Conservation (phyloP, 345 rosid species). For the Heritiera fomes region DNA sequence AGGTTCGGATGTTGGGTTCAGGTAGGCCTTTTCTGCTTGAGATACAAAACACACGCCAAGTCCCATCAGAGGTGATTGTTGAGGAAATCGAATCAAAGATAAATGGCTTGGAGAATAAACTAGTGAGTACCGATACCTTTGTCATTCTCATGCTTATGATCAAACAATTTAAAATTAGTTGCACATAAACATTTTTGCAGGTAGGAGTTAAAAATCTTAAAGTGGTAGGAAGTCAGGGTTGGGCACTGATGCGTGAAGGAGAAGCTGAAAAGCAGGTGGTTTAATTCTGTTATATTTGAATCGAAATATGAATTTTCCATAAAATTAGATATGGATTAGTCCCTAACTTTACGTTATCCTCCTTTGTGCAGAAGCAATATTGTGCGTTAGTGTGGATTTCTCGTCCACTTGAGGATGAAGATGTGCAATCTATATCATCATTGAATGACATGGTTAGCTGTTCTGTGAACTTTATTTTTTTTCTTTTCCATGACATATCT, state of each 20-base stretch:
- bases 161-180: conserved; percentile 8
- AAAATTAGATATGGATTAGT: conserved; percentile 4
- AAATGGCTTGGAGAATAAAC: conserved; percentile 56
- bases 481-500: not conserved
- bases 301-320: not conserved
- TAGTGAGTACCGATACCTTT: conserved; percentile 47
- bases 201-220: conserved; percentile 69
- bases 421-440: conserved; percentile 51
- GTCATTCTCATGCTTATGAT: not conserved
- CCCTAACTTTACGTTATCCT: not conserved
- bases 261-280: conserved; percentile 95
- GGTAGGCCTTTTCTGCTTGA: conserved; percentile 98
- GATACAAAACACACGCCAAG: conserved; percentile 78
- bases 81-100: conserved; percentile 68
- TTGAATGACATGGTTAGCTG: conserved; percentile 63
- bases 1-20: conserved; percentile 99
- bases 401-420: conserved; percentile 77
- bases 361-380: conserved; percentile 77
- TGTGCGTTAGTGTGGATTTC: conserved; percentile 94
- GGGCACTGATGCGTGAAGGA: conserved; percentile 96
- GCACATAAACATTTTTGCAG: conserved; percentile 41
- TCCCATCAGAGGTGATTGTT: conserved; percentile 59
- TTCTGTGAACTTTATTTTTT: not conserved
- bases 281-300: conserved; percentile 3
- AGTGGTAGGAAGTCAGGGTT: conserved; percentile 65